Conservation (phyloP, 78 protist genomes). For the Tieghemostelium lacteum region DNA sequence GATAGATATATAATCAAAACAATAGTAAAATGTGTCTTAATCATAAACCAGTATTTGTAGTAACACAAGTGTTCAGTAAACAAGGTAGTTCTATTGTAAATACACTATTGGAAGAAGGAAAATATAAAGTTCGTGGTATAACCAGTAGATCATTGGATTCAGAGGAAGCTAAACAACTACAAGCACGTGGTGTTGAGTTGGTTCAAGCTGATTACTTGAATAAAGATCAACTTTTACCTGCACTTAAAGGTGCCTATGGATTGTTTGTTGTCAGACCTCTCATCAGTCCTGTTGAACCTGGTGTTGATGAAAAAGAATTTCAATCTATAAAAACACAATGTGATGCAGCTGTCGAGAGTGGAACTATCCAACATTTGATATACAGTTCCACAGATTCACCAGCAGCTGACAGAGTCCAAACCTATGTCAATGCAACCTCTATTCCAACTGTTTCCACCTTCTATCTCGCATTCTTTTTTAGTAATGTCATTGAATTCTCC, state of each 20-base stretch:
- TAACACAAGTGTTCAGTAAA: background rate
- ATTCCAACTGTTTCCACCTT: background rate
- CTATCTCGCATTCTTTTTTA: background rate
- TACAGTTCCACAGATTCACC: background rate
- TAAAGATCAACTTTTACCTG: background rate
- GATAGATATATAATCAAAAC: too few relatives aligned
- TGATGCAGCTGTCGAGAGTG: background rate
- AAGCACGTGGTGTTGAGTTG: background rate
- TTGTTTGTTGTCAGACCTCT: background rate
- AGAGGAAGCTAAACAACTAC: background rate
- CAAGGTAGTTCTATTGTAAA: background rate
- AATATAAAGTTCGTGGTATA: background rate
- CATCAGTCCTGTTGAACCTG: background rate
- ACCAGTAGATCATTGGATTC: background rate
- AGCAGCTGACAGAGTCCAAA: background rate
- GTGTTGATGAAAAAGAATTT: background rate
- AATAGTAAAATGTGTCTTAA: too few relatives aligned
- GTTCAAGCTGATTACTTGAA: background rate
- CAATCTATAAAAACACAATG: background rate
- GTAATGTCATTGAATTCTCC: background rate
- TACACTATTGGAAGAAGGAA: background rate
- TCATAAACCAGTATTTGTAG: slow-evolving; percentile 1
- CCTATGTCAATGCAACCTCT: background rate
- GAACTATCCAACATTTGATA: background rate
- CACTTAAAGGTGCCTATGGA: background rate